Conservation (phyloP, 805 yeast genomes). For the Metschnikowia drakensbergensis region DNA sequence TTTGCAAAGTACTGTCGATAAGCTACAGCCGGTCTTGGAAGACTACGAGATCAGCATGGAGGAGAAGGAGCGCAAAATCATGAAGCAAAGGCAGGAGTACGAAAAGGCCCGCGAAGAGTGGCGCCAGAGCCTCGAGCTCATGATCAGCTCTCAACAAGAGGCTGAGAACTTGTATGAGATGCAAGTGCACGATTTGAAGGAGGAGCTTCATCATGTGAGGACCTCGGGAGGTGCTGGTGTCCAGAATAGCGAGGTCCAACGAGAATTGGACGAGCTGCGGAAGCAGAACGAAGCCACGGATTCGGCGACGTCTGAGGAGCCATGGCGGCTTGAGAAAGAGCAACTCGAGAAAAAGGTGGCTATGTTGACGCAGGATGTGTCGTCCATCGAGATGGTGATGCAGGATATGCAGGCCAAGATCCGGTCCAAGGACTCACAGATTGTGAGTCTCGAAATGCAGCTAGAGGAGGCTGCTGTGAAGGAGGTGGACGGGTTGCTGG, state of each 20-base stretch:
- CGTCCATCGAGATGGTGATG: slow-evolving; percentile 15
- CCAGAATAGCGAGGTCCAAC: not conserved
- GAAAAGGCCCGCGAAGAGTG: slow-evolving; percentile 57
- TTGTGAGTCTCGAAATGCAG: slow-evolving; percentile 15
- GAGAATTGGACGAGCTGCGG: not conserved
- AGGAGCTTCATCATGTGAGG: slow-evolving; percentile 8
- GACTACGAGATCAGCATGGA: slow-evolving; percentile 43
- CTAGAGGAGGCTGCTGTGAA: slow-evolving; percentile 9
- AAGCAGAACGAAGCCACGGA: not conserved
- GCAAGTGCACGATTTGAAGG: slow-evolving; percentile 40
- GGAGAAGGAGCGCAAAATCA: slow-evolving; percentile 44
- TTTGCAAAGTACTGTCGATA: slow-evolving; percentile 45
- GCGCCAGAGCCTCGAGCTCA: slow-evolving; percentile 52
- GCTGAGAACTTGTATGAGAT: slow-evolving; percentile 46
- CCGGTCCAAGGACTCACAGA: slow-evolving; percentile 13
- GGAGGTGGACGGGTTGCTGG: slow-evolving; percentile 8
- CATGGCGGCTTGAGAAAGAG: slow-evolving; percentile 3
- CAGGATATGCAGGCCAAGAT: slow-evolving; percentile 14
- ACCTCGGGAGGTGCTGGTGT: not conserved
- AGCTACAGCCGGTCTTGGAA: slow-evolving; percentile 45
- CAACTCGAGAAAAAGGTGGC: slow-evolving; percentile 10
- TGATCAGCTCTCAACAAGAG: slow-evolving; percentile 53
- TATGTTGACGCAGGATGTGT: slow-evolving; percentile 16
- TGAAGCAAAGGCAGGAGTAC: slow-evolving; percentile 44
- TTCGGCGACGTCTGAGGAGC: not conserved